Percentiles rank a stretch among this genome's conserved stretches.
These are phyloP conservation scores for Pestalotiopsis sp. DNA, from an alignment of 2,329 filamentous ascomycete species.

Conservation along the genomic window DNA sequence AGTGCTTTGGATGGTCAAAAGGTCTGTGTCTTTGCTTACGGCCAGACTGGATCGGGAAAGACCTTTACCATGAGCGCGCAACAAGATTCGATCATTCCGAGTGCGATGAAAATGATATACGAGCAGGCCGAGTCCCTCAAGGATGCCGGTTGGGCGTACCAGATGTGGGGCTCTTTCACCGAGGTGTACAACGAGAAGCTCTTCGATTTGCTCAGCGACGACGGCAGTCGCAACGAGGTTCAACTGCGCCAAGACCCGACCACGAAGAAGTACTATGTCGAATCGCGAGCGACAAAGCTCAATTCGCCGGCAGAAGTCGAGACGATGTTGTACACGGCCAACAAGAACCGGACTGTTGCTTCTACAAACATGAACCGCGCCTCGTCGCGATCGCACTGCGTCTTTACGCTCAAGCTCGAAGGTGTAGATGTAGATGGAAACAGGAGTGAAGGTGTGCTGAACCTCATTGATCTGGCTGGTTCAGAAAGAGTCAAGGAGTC, in stretches of 20 bases:
- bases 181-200: conserved; percentile 99
- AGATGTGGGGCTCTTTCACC: conserved; percentile 91
- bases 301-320: conserved; percentile 82
- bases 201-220: conserved; percentile 75
- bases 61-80: conserved; percentile 84
- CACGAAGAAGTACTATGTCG: conserved; percentile 29
- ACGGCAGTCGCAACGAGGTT: conserved; percentile 79
- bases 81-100: conserved; percentile 89
- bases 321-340: conserved; percentile 76
- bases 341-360: conserved; percentile 86
- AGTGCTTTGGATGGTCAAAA: conserved; percentile 97
- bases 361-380: conserved; percentile 98
- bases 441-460: conserved; percentile 88
- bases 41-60: conserved; percentile 96
- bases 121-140: conserved; percentile 80
- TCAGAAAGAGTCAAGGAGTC: conserved; percentile 70
- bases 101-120: conserved; percentile 92
- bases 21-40: conserved; percentile 98
- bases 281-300: conserved; percentile 49
- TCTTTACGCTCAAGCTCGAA: conserved; percentile 85
- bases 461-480: conserved; percentile 93
- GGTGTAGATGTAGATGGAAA: conserved; percentile 71
- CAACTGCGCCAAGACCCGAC: conserved; percentile 81
- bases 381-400: conserved; percentile 91
- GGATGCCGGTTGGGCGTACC: conserved; percentile 93